Base-by-base conservation (phyloP, 257 asterid species). In the Solanum commersonii region DNA sequence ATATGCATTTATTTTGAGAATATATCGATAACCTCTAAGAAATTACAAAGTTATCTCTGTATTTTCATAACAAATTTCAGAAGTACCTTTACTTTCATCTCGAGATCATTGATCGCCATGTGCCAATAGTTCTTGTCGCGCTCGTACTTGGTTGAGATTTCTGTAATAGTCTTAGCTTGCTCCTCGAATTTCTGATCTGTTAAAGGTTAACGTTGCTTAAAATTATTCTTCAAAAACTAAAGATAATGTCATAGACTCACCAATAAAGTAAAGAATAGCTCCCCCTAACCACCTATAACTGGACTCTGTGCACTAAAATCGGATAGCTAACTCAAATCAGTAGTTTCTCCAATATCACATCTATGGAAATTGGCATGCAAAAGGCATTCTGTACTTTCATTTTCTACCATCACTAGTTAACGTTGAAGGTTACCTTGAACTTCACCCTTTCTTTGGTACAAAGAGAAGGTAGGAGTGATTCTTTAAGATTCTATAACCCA, bases 61-160 rank as follows among this genome's bases (percentile, higher is more conserved):
- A 79, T 89, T 76, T 76, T 12, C 56, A 76, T 37, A 6, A 88
- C 13, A 44, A 52, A 35, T 23, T 46, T 33, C 16, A 3, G 40
- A 14, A 87, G 49, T 87, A 97, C 99, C 98, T 95, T 93, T 65
- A 97, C 92, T 92, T 96, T 94, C 91, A 91, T 88, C 89, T 94
- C 92, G 84, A 97, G 86, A 86, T 89, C 92, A 89, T 86, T 82
- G 77, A 97, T 91, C 83, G 98, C 94, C 71, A 71, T 85, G 10
- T 71, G 85, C 99, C 99, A 97, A 31, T 91, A 90, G 89, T 91
- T 91, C 88, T 94, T 92, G 90, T 93, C 93, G 6, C 84, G 93
- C 73, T 95, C 96, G 56, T 96, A 96, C 91, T 91, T 95, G 91
- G 88, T 92, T 20, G 99, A 91, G 42, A 97, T 87, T 56, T 91